Percentiles rank a stretch among this genome's conserved stretches.
These are phyloP conservation scores for Diaporthe aspalathi DNA, from an alignment of 2,329 filamentous ascomycete genomes.

Conservation along the genomic window DNA sequence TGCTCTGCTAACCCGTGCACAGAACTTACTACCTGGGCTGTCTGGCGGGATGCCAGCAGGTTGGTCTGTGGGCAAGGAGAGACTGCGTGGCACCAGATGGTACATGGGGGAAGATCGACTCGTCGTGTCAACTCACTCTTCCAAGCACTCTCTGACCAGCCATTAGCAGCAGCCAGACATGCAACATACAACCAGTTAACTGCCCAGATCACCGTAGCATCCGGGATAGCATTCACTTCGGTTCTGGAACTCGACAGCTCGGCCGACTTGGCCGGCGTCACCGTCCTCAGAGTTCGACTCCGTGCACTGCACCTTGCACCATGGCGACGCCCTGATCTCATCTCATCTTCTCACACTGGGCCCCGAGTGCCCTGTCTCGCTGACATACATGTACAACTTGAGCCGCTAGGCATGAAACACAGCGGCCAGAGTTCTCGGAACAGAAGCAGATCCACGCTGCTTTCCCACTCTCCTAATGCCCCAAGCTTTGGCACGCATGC, in stretches of 20 bases:
- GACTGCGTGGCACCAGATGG: constrained; percentile 4
- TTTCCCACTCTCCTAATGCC: neutral
- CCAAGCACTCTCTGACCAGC: neutral
- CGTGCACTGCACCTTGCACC: neutral
- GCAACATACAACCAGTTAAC: constrained; percentile 6
- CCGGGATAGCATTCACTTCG: constrained; percentile 7
- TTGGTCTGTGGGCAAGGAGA: constrained; percentile 6
- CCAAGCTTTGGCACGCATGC: neutral
- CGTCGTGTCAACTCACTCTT: constrained; percentile 9
- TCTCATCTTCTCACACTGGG: constrained; percentile 23
- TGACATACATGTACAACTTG: neutral
- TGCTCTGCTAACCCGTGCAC: constrained; percentile 21
- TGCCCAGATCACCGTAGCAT: constrained; percentile 7
- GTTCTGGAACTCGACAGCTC: constrained; percentile 27
- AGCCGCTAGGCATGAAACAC: constrained; percentile 21
- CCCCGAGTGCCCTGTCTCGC: constrained; percentile 7
- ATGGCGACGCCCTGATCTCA: constrained; percentile 16
- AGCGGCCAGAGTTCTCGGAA: neutral
- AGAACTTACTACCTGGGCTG: neutral
- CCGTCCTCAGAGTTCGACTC: neutral
- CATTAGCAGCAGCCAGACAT: constrained; percentile 14
- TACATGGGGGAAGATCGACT: constrained; percentile 1
- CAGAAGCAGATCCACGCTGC: constrained; percentile 13
- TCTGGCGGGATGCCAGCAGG: constrained; percentile 15
- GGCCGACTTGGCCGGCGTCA: constrained; percentile 14